Evolutionary conservation across 805 yeast genomes (phyloP).

Genomic region (Pichia paraexigua): DNA sequence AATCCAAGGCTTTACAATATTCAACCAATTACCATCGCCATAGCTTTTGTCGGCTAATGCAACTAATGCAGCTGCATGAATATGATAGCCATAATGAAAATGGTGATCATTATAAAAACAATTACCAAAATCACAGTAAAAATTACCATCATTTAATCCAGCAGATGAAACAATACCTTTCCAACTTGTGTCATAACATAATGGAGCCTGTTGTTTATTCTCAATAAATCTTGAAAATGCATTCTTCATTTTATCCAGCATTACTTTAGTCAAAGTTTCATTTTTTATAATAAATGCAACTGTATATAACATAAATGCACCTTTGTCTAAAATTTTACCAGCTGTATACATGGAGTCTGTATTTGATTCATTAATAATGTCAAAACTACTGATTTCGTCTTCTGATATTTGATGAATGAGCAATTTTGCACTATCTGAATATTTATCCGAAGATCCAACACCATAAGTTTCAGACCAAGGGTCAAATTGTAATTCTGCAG

Average conservation of each 20-base stretch:
- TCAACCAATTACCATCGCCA: constrained; percentile 46
- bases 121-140: constrained; percentile 53
- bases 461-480: constrained; percentile 51
- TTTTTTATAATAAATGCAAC: constrained; percentile 61
- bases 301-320: constrained; percentile 76
- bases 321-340: constrained; percentile 84
- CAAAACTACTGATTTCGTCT: constrained; percentile 44
- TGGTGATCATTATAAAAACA: constrained; percentile 81
- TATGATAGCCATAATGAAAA: constrained; percentile 78
- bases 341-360: constrained; percentile 84
- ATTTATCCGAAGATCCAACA: constrained; percentile 29
- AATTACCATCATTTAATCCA: constrained; percentile 31
- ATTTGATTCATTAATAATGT: constrained; percentile 49
- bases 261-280: constrained; percentile 36
- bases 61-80: constrained; percentile 76
- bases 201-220: constrained; percentile 65
- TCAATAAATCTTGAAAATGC: constrained; percentile 63
- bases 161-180: constrained; percentile 71
- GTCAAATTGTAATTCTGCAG: constrained; percentile 33
- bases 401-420: constrained; percentile 40
- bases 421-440: constrained; percentile 30
- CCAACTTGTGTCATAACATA: constrained; percentile 74
- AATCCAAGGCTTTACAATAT: constrained; percentile 44
- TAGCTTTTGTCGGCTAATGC: constrained; percentile 50
- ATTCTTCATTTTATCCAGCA: constrained; percentile 51